phyloP scores from a whole-genome alignment of 164 flowering plant species.

The Piper betle region DNA sequence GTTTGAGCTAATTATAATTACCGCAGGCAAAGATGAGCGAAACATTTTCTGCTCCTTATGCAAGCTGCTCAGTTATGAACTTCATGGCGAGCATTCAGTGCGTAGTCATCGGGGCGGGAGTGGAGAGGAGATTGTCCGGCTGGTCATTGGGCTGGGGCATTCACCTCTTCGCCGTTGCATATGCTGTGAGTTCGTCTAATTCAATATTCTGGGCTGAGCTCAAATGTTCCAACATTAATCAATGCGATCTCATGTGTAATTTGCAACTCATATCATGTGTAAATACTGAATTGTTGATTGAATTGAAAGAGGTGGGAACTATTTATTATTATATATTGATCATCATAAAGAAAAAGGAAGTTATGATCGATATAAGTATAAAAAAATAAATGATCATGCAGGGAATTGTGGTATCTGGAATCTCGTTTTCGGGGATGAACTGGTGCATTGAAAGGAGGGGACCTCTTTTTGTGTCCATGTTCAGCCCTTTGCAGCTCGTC shows the following conservation, averaged over 20 bases:
- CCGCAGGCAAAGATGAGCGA: constrained; percentile 41
- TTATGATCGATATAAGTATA: too few species aligned
- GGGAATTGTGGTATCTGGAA: constrained; percentile 59
- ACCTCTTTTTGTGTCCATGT: constrained; percentile 74
- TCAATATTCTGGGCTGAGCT: constrained; percentile 23
- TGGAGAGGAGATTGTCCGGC: constrained; percentile 19
- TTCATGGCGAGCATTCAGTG: constrained; percentile 39
- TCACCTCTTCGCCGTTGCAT: constrained; percentile 27
- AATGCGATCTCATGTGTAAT: too few species aligned
- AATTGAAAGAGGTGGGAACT: too few species aligned
- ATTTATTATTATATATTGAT: too few species aligned
- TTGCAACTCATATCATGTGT: too few species aligned
- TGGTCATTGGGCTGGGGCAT: constrained; percentile 38
- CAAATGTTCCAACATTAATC: too few species aligned
- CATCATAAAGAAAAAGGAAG: too few species aligned
- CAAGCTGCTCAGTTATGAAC: constrained; percentile 45
- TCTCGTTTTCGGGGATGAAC: constrained; percentile 41
- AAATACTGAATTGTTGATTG: too few species aligned
- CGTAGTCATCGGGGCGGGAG: constrained; percentile 15
- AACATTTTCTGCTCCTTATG: constrained; percentile 36
- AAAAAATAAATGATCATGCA: too few species aligned
- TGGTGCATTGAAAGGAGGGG: constrained; percentile 71
- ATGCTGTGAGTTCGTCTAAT: constrained; percentile 14
- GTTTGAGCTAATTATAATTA: too few species aligned
- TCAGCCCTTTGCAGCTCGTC: constrained; percentile 61